Base-by-base conservation (phyloP, 805 yeast genomes). In the Candida ponderosae region DNA sequence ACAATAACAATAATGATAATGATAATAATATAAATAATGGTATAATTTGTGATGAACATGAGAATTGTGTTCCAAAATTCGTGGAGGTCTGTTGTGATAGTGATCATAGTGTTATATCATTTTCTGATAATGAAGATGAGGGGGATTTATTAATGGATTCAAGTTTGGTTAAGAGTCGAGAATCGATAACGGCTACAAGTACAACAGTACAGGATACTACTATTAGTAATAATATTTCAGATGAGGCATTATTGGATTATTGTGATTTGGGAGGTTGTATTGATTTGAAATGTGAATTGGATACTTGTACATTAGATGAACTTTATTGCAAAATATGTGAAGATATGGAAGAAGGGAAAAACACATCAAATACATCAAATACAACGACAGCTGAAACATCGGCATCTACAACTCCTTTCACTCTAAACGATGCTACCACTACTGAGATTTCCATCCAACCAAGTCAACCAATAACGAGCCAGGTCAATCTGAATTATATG, bases 1-100 rank as follows among this genome's bases (percentile, higher is more conserved):
- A 21, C 10, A 21, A 21, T 21, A 21, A 21, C 24, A 8, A 20
- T n/a, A 6, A 19, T 26, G 11, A 35, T 18, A 34, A 35, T 31
- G 19, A 35, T 14, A 18, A 36, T 11, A 20, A 34, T 16, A 21
- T 9, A 18, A 45, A 41, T 31, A 54, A 53, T 32, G 41, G 42
- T 24, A 35, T 46, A 5, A 31, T 26, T 18, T 53, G 51, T 50
- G 50, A 43, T 11, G 49, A 42, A 30, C 47, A 42, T 42, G 56
- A 58, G 38, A 40, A 49, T 29, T 64, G 68, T 43, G 53, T 50
- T 35, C 69, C 70, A 1, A 60, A 59, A 40, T 48, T 65, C 15
- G 48, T 66, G 29, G 70, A 65, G 41, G 54, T 65, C 2, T 65
- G 70, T 38, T 66, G 70, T 49, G 68, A 64, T 21, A 51, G 54